Evolutionary conservation across 2,329 filamentous ascomycete genomes (phyloP).

Genomic region (Phyllosticta capitalensis): DNA sequence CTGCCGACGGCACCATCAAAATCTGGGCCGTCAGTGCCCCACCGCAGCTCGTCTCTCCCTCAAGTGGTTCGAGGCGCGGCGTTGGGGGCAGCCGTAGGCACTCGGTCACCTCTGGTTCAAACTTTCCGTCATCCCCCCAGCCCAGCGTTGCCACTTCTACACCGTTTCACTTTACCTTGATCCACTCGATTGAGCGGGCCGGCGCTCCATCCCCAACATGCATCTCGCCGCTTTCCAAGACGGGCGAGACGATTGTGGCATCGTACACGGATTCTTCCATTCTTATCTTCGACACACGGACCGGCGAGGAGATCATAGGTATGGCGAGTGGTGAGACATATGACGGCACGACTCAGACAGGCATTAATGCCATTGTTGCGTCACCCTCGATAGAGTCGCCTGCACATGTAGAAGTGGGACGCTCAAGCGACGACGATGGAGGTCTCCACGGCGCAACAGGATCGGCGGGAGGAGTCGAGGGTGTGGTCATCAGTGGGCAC

Average conservation of each 20-base stretch:
- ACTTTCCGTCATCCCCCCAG: conserved; percentile 82
- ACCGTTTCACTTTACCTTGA: conserved; percentile 77
- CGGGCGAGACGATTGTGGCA: conserved; percentile 84
- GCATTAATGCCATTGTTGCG: conserved; percentile 85
- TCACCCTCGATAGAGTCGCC: conserved; percentile 70
- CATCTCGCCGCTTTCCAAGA: conserved; percentile 77
- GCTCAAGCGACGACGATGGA: conserved; percentile 63
- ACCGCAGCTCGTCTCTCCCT: conserved; percentile 73
- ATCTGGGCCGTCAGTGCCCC: conserved; percentile 92
- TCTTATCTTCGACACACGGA: conserved; percentile 83
- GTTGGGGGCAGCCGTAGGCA: conserved; percentile 71
- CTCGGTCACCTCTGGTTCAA: conserved; percentile 88
- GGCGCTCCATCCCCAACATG: conserved; percentile 73
- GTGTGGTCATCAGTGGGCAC: conserved; percentile 90
- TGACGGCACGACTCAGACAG: conserved; percentile 70
- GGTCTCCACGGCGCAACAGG: conserved; percentile 73
- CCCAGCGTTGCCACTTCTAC: conserved; percentile 76
- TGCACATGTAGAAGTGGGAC: conserved; percentile 47
- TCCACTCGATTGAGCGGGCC: conserved; percentile 72
- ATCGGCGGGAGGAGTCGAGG: conserved; percentile 65
- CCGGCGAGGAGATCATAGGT: conserved; percentile 79
- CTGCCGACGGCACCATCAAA: conserved; percentile 82
- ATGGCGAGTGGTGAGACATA: conserved; percentile 96
- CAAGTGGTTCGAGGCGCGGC: conserved; percentile 60
- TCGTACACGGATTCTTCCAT: conserved; percentile 86